phyloP scores from a whole-genome alignment of 106 monocot genomes.

The Apostasia shenzhenica region DNA sequence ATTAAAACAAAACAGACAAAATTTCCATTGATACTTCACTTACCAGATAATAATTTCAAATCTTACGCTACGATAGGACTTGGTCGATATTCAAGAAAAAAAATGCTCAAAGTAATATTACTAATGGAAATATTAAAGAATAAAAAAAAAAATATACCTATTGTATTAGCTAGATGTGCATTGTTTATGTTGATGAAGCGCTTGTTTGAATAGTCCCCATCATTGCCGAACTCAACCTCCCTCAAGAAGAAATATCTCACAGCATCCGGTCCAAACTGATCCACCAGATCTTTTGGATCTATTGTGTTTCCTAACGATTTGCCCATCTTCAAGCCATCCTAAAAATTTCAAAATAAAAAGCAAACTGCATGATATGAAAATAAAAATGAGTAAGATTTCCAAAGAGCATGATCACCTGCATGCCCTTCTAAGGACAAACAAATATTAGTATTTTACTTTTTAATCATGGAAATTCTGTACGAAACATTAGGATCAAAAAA shows the following conservation, averaged over 20 bases:
- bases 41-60: too few relatives aligned
- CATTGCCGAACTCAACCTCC: slow-evolving; percentile 96
- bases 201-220: slow-evolving; percentile 95
- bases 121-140: background rate
- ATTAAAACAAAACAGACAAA: too few relatives aligned
- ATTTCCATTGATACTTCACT: too few relatives aligned
- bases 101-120: background rate
- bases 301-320: slow-evolving; percentile 97
- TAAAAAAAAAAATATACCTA: slow-evolving; percentile 44
- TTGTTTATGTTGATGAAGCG: slow-evolving; percentile 90
- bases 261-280: slow-evolving; percentile 88
- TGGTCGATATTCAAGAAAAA: too few relatives aligned
- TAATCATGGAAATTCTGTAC: too few relatives aligned
- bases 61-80: too few relatives aligned
- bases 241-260: slow-evolving; percentile 95
- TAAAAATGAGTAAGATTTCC: slow-evolving; percentile 27
- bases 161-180: slow-evolving; percentile 94
- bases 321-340: slow-evolving; percentile 99
- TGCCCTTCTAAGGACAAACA: background rate
- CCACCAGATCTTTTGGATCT: slow-evolving; percentile 85
- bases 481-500: too few relatives aligned
- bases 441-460: background rate
- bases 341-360: slow-evolving; percentile 80
- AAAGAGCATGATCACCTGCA: too few relatives aligned
- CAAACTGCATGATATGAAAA: slow-evolving; percentile 61